phyloP scores from a whole-genome alignment of 306 rosid species.

The Canavalia gladiata region DNA sequence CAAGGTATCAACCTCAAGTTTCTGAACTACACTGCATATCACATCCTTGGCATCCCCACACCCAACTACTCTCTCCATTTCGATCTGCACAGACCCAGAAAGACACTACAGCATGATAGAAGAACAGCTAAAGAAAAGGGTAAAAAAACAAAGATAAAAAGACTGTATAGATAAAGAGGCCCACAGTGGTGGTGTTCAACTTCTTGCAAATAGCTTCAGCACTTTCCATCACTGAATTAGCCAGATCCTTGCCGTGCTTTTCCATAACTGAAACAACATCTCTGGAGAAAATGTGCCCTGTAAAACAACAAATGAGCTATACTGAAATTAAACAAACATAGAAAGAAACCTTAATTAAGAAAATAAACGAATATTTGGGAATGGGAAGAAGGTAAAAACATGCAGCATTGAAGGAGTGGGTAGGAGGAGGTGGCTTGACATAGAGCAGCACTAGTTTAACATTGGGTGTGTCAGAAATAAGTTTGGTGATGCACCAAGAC shows the following conservation, averaged over 20 bases:
- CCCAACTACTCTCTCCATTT: conserved; percentile 65
- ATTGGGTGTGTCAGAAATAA: conserved; percentile 52
- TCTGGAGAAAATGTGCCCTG: conserved; percentile 65
- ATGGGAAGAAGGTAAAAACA: conserved; percentile 42
- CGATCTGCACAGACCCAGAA: conserved; percentile 52
- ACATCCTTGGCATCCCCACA: conserved; percentile 81
- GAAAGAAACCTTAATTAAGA: background rate
- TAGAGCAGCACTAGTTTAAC: conserved; percentile 74
- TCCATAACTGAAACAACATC: conserved; percentile 61
- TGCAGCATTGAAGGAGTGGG: conserved; percentile 64
- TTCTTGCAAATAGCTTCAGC: conserved; percentile 64
- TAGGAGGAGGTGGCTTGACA: conserved; percentile 74
- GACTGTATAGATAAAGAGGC: background rate
- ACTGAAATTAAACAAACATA: background rate
- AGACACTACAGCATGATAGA: background rate
- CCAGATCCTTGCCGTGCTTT: conserved; percentile 60
- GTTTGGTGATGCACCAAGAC: conserved; percentile 72
- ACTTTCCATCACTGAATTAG: conserved; percentile 68
- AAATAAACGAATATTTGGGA: background rate
- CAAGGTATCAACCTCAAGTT: conserved; percentile 69
- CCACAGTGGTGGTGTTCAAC: conserved; percentile 48
- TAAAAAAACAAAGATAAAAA: background rate
- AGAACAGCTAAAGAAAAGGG: background rate
- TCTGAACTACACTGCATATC: conserved; percentile 71
- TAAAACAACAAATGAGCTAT: background rate